These are phyloP conservation scores for Cryptosporidium andersoni DNA, from an alignment of 169 alveolate species.

Conservation along the genomic window DNA sequence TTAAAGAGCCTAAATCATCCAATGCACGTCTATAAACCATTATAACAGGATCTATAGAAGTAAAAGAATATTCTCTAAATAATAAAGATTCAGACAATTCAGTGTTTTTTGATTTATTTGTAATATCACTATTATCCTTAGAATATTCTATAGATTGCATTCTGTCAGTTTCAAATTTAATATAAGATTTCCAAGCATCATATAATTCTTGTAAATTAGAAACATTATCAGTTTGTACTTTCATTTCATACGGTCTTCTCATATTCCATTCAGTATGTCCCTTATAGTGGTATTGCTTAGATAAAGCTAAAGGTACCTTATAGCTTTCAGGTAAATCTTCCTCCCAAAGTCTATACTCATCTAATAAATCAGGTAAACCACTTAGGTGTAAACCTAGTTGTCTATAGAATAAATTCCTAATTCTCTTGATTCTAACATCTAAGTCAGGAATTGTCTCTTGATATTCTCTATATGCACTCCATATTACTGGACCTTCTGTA, in stretches of 20 bases:
- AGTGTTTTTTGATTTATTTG: neutral
- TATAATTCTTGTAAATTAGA: conserved; percentile 52
- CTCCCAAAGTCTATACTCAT: conserved; percentile 74
- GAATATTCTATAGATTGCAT: conserved; percentile 67
- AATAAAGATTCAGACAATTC: neutral
- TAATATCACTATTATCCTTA: neutral
- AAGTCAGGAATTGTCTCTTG: neutral
- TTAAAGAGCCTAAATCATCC: conserved; percentile 65
- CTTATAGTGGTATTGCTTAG: conserved; percentile 21
- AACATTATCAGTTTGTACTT: conserved; percentile 60
- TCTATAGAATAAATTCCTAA: conserved; percentile 71
- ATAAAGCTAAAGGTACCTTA: conserved; percentile 25
- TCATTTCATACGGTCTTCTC: conserved; percentile 61
- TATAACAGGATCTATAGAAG: conserved; percentile 47
- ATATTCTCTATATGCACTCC: conserved; percentile 56
- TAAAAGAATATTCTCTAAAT: conserved; percentile 4
- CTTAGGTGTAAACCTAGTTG: conserved; percentile 74
- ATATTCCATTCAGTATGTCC: conserved; percentile 65
- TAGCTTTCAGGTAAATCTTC: conserved; percentile 44
- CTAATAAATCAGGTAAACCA: conserved; percentile 74
- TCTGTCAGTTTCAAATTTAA: conserved; percentile 59
- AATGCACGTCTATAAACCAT: conserved; percentile 69
- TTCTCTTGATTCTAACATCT: conserved; percentile 28
- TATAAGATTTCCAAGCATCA: conserved; percentile 62
- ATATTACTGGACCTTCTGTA: conserved; percentile 61